These are phyloP conservation scores for Gossypium australe DNA, from an alignment of 345 rosid species.

Conservation along the genomic window DNA sequence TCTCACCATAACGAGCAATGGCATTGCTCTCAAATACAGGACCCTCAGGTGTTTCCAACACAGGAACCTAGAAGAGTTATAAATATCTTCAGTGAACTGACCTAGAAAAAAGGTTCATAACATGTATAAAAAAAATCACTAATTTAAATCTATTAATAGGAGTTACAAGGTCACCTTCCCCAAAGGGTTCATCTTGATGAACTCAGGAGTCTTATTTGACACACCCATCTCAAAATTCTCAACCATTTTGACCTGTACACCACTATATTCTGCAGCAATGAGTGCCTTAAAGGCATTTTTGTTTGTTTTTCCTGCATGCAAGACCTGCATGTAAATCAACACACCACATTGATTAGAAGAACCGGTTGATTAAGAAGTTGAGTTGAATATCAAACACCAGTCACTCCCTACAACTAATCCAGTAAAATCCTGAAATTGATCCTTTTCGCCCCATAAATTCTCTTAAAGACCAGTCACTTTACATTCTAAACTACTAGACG, in stretches of 20 bases:
- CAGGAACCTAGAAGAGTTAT: slow-evolving; percentile 56
- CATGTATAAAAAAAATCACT: neutral
- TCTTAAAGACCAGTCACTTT: neutral
- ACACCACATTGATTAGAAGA: neutral
- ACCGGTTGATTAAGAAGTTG: neutral
- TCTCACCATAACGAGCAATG: slow-evolving; percentile 79
- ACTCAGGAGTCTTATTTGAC: slow-evolving; percentile 78
- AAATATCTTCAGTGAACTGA: neutral
- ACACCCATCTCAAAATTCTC: slow-evolving; percentile 82
- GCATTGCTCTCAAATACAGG: slow-evolving; percentile 95
- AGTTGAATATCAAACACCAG: neutral
- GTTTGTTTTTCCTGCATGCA: slow-evolving; percentile 56
- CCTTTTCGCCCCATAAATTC: neutral
- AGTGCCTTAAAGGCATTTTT: slow-evolving; percentile 70
- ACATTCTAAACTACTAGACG: neutral
- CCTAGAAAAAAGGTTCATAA: neutral
- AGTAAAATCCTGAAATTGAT: no score
- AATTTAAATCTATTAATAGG: neutral
- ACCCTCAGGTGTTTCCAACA: slow-evolving; percentile 93
- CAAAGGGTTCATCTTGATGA: slow-evolving; percentile 86
- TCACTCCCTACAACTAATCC: no score
- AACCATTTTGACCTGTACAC: slow-evolving; percentile 51
- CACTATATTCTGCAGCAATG: slow-evolving; percentile 82
- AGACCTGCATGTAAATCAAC: slow-evolving; percentile 37
- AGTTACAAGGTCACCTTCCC: slow-evolving; percentile 58